Conservation (phyloP, 371 early-diverging fungal genomes). For the Blakeslea trispora region DNA sequence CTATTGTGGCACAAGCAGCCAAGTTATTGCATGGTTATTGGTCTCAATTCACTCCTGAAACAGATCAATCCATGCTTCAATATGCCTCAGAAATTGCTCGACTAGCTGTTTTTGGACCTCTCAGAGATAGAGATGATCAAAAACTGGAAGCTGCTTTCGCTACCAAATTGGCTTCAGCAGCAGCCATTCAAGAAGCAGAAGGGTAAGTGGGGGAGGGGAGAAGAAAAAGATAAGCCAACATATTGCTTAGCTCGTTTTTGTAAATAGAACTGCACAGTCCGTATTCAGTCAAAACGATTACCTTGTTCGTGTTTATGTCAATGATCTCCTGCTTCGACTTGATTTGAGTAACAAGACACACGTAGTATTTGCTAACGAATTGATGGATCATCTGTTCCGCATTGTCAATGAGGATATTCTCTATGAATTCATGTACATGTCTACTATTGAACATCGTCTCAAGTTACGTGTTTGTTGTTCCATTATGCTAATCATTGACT, state of each 20-base stretch:
- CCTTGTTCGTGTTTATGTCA: slow-evolving; percentile 56
- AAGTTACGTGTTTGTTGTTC: slow-evolving; percentile 60
- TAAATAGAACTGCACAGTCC: slow-evolving; percentile 33
- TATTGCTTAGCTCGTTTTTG: no score
- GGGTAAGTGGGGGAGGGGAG: no score
- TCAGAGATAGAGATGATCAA: slow-evolving; percentile 57
- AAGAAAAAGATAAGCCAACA: no score
- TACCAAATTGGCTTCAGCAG: slow-evolving; percentile 35
- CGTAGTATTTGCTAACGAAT: slow-evolving; percentile 28
- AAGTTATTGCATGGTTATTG: slow-evolving; percentile 37
- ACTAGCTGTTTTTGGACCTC: slow-evolving; percentile 57
- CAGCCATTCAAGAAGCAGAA: slow-evolving; percentile 32
- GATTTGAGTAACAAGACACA: slow-evolving; percentile 32
- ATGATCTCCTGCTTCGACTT: slow-evolving; percentile 52
- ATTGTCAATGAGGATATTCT: slow-evolving; percentile 19
- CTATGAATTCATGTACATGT: slow-evolving; percentile 36
- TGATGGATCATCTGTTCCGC: slow-evolving; percentile 39
- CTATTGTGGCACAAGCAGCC: slow-evolving; percentile 35
- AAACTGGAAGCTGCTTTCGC: slow-evolving; percentile 56
- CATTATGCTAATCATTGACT: slow-evolving; percentile 47
- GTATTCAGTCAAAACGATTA: slow-evolving; percentile 55
- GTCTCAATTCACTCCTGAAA: slow-evolving; percentile 30
- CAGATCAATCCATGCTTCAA: slow-evolving; percentile 38
- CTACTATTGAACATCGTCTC: slow-evolving; percentile 48
- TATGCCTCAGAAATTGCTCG: slow-evolving; percentile 41